Percentiles rank a stretch among this genome's conserved stretches.
These are phyloP conservation scores for Priceomyces melissophilus DNA, from an alignment of 805 yeast genomes.

Conservation along the genomic window DNA sequence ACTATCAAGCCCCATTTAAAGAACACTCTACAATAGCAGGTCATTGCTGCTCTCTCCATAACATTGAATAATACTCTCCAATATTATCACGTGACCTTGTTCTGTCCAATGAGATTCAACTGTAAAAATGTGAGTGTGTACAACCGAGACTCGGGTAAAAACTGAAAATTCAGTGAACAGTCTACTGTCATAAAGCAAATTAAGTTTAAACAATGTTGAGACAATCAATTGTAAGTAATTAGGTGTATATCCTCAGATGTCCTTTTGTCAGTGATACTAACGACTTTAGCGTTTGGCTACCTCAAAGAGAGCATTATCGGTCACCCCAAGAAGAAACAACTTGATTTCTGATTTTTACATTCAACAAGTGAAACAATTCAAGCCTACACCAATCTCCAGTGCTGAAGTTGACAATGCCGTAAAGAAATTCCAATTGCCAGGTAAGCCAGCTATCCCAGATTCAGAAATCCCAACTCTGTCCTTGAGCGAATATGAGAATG, in stretches of 20 bases:
- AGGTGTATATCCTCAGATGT: too few species aligned
- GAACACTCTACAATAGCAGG: too few species aligned
- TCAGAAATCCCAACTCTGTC: conserved; percentile 68
- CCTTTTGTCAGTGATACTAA: conserved; percentile 6
- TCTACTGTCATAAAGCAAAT: background rate
- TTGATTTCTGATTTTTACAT: conserved; percentile 81
- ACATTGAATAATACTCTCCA: too few species aligned
- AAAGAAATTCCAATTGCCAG: conserved; percentile 79
- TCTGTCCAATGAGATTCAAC: conserved; percentile 8
- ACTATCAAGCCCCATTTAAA: too few species aligned
- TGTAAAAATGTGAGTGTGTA: conserved; percentile 6
- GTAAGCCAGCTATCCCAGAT: conserved; percentile 71
- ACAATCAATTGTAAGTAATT: conserved; percentile 41
- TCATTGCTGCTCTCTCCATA: too few species aligned
- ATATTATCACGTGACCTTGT: conserved; percentile 4
- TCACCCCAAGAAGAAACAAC: conserved; percentile 48
- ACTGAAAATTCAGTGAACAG: background rate
- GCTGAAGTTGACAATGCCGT: conserved; percentile 76
- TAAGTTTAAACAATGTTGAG: conserved; percentile 26
- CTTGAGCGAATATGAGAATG: conserved; percentile 62
- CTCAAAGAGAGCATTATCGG: conserved; percentile 40
- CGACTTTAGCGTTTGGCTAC: conserved; percentile 28
- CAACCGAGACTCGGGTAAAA: conserved; percentile 9
- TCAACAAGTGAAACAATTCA: conserved; percentile 82
- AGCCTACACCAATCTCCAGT: conserved; percentile 72